Evolutionary conservation across 2,329 filamentous ascomycete species (phyloP).

Genomic region (Colletotrichum cuscutae): DNA sequence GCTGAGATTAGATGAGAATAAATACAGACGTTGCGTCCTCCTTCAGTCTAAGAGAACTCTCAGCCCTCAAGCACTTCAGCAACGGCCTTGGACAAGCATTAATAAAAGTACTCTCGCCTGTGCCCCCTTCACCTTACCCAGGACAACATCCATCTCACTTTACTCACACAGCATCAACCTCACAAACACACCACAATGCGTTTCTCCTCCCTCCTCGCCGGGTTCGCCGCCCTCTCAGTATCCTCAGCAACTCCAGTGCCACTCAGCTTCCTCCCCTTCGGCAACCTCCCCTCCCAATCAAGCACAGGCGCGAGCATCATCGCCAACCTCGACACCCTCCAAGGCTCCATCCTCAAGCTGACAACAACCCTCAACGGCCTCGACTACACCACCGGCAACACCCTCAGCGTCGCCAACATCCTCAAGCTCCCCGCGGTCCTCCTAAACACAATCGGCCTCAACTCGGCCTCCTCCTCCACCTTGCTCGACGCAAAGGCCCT

Average conservation of each 20-base stretch:
- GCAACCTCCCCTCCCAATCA: slow-evolving; percentile 1
- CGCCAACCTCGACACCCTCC: background rate
- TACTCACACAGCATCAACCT: too few relatives aligned
- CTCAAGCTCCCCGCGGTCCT: background rate
- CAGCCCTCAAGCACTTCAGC: background rate
- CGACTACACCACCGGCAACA: background rate
- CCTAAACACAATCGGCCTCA: background rate
- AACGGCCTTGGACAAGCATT: background rate
- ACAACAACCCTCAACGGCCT: background rate
- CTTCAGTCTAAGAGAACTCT: background rate
- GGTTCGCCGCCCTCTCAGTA: background rate
- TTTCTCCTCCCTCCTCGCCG: background rate
- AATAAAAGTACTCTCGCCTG: background rate
- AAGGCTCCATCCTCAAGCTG: background rate
- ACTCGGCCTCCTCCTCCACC: background rate
- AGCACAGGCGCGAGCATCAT: background rate
- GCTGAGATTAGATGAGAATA: background rate
- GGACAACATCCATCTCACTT: background rate
- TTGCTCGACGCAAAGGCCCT: slow-evolving; percentile 11
- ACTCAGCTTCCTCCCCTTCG: background rate
- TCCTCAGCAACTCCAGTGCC: background rate
- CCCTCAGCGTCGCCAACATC: background rate
- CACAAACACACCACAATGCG: background rate
- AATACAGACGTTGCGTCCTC: background rate
- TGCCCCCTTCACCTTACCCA: too few relatives aligned